Evolutionary conservation across 768 basidiomycete species (phyloP).

Genomic region (Russula griseocarnosa): DNA sequence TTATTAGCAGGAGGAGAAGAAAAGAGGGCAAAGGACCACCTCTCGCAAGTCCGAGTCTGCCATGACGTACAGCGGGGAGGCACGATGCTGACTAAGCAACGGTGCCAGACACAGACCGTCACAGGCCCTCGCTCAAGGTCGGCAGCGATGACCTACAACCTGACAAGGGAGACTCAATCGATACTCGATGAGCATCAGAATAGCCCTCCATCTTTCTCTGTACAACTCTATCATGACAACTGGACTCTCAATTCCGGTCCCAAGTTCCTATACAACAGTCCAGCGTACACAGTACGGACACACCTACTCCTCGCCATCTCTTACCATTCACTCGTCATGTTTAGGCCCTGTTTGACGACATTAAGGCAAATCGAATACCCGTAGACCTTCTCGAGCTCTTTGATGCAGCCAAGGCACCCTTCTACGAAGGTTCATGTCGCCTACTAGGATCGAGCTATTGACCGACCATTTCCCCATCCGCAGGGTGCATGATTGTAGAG

Average conservation of each 20-base stretch:
- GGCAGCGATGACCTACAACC: conserved; percentile 64
- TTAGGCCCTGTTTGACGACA: conserved; percentile 78
- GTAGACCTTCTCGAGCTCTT: conserved; percentile 82
- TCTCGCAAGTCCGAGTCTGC: conserved; percentile 26
- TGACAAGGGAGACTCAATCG: conserved; percentile 59
- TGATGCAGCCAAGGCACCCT: conserved; percentile 66
- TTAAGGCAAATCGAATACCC: conserved; percentile 78
- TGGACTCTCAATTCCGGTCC: conserved; percentile 80
- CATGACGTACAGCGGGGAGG: conserved; percentile 5
- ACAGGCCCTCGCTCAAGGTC: not conserved
- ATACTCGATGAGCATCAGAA: conserved; percentile 55
- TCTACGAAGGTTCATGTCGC: conserved; percentile 62
- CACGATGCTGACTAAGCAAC: conserved; percentile 16
- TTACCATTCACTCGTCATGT: conserved; percentile 14
- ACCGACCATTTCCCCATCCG: not conserved
- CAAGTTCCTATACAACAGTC: conserved; percentile 79
- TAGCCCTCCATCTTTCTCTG: conserved; percentile 68
- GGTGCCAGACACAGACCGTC: not conserved
- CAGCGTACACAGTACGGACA: conserved; percentile 49
- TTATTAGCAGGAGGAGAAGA: not conserved
- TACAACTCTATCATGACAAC: conserved; percentile 73
- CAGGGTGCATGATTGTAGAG: conserved; percentile 85
- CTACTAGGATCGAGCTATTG: not conserved
- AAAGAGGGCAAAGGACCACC: conserved; percentile 10
- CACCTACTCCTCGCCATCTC: not conserved